Evolutionary conservation across 257 asterid genomes (phyloP).

Genomic region (Plantago ovata): DNA sequence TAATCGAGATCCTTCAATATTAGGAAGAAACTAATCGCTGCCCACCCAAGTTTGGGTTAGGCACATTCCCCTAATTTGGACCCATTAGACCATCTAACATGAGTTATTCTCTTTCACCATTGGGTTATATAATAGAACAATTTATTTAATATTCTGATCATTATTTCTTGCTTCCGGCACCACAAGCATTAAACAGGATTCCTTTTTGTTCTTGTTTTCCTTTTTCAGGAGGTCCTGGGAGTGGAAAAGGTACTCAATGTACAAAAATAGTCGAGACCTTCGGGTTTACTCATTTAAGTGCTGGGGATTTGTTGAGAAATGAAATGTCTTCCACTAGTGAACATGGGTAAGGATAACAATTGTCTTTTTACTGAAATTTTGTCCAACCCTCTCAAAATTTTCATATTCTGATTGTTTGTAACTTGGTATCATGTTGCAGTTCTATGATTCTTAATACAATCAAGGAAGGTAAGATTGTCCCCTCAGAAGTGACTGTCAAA

Average conservation of each 20-base stretch:
- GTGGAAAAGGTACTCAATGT: conserved; percentile 99
- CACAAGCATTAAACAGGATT: conserved; percentile 8
- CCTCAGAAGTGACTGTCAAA: conserved; percentile 87
- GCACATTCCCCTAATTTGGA: too few relatives aligned
- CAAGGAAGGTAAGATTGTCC: conserved; percentile 88
- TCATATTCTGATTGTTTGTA: conserved; percentile 14
- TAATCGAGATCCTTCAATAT: too few relatives aligned
- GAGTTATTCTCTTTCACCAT: too few relatives aligned
- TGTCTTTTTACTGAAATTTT: too few relatives aligned
- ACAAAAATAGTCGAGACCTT: conserved; percentile 62
- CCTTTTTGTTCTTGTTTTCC: conserved; percentile 23
- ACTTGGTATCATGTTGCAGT: conserved; percentile 41
- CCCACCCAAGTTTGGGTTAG: too few relatives aligned
- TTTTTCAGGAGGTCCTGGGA: conserved; percentile 93
- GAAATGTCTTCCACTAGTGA: conserved; percentile 65
- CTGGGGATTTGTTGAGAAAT: conserved; percentile 89
- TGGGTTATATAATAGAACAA: conserved; percentile 3
- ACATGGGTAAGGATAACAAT: conserved; percentile 76
- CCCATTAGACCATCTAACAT: too few relatives aligned
- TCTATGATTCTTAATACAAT: conserved; percentile 70
- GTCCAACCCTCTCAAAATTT: conserved; percentile 10
- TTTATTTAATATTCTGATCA: conserved; percentile 7
- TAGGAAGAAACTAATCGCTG: too few relatives aligned
- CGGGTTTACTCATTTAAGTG: conserved; percentile 91
- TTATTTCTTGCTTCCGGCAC: not conserved